Conservation (phyloP, 2,329 filamentous ascomycete genomes). For the Aspergillus texensis region DNA sequence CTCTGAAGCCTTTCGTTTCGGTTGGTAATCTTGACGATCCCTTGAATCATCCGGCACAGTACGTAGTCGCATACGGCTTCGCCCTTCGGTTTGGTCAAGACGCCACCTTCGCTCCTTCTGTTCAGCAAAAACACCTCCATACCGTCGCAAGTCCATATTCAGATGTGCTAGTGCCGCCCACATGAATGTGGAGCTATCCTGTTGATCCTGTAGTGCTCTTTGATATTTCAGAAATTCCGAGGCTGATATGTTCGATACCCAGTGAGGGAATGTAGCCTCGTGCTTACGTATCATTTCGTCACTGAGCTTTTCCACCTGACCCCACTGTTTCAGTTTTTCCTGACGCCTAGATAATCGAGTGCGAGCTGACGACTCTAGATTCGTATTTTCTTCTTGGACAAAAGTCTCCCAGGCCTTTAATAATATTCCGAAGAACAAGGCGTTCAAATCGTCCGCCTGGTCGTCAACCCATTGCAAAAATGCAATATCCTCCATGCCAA, state of each 20-base stretch:
- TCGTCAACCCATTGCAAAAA: constrained; percentile 89
- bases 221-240: constrained; percentile 93
- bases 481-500: constrained; percentile 83
- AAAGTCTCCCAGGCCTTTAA: constrained; percentile 87
- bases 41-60: constrained; percentile 76
- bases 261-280: constrained; percentile 82
- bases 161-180: constrained; percentile 76
- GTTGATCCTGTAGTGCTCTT: constrained; percentile 84
- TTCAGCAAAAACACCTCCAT: constrained; percentile 78
- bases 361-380: constrained; percentile 74
- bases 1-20: constrained; percentile 73
- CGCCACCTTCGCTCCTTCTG: constrained; percentile 75
- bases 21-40: constrained; percentile 74
- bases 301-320: constrained; percentile 65
- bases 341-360: constrained; percentile 72
- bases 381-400: constrained; percentile 77
- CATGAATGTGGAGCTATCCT: constrained; percentile 82
- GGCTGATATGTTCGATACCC: constrained; percentile 93
- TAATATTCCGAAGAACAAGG: constrained; percentile 78
- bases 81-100: constrained; percentile 90
- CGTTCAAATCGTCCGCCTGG: constrained; percentile 75
- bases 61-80: constrained; percentile 90
- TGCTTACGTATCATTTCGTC: constrained; percentile 79
- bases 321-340: constrained; percentile 82
- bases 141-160: constrained; percentile 74